Conservation (phyloP, 352 stramenopile species). For the Halophytophthora polymorphica region DNA sequence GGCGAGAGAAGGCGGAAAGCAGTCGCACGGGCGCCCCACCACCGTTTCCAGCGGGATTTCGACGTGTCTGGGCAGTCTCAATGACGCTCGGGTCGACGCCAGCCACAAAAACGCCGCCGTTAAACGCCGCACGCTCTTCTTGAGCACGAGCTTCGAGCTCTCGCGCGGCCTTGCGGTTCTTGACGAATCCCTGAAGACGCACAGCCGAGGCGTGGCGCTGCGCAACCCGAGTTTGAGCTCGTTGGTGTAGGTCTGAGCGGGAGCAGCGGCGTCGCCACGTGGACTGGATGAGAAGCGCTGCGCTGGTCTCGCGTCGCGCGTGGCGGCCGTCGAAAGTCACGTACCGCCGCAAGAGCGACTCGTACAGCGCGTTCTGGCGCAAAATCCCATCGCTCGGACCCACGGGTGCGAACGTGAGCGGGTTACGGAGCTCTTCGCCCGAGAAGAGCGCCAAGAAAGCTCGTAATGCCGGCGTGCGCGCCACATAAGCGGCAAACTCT, state of each 20-base stretch:
- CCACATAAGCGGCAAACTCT: conserved; percentile 36
- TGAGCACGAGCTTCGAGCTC: conserved; percentile 52
- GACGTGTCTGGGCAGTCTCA: not conserved
- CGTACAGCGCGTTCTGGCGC: conserved; percentile 42
- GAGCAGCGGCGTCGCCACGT: conserved; percentile 61
- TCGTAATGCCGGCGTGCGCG: conserved; percentile 25
- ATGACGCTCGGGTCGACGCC: conserved; percentile 42
- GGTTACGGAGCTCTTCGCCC: conserved; percentile 61
- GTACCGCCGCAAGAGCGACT: conserved; percentile 36
- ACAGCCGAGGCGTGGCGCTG: conserved; percentile 44
- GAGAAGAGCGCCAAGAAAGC: conserved; percentile 59
- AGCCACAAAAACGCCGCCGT: conserved; percentile 52
- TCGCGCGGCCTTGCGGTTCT: conserved; percentile 40
- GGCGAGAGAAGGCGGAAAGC: conserved; percentile 44
- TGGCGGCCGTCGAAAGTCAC: conserved; percentile 52
- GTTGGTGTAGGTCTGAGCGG: conserved; percentile 22
- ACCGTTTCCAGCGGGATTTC: conserved; percentile 4
- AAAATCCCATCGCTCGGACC: conserved; percentile 9
- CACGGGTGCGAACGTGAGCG: conserved; percentile 39
- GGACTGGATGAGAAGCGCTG: conserved; percentile 56
- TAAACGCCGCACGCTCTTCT: conserved; percentile 45
- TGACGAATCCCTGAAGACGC: conserved; percentile 52
- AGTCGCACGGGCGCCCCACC: conserved; percentile 30
- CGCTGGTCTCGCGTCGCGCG: conserved; percentile 28
- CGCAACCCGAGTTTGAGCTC: conserved; percentile 14